Base-by-base conservation (phyloP, 2,329 filamentous ascomycete genomes). In the Pseudogymnoascus sp. region DNA sequence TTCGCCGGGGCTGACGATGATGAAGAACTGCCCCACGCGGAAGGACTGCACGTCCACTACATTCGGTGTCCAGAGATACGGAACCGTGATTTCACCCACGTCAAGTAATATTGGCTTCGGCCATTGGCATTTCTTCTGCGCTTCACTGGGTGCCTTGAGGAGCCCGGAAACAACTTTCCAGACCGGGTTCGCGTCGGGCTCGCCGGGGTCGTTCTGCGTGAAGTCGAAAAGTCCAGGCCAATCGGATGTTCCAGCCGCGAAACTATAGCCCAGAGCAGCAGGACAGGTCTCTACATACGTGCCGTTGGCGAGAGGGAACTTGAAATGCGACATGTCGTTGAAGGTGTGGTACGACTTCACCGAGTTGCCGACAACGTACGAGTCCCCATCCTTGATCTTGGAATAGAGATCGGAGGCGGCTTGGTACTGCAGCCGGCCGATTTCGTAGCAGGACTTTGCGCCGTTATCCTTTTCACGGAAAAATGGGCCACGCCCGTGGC, bases 191-290 rank as follows among this genome's bases (percentile, higher is more conserved):
- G 80, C 81, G 38, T 85, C 81, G 0, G 90, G 86, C n/a, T 82
- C 77, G 30, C 85, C 85, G 0, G 86, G 85, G 64, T 89, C 82
- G 65, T 91, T 92, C 70, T 97, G 92, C 1, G 89, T 94, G 71
- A 97, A 96, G 73, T 97, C 92, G 68, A 96, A 95, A 0, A 84
- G 85, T 0, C 92, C 92, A 0, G 92, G 92, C 5, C 92, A 90
- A 71, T 97, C 92, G 0, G 90, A 89, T 0, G 92, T 97, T 9
- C 92, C 92, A 0, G 89, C 92, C 0, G 92, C 92, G 70, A 97
- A 97, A 0, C 89, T 92, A 70, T 94, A 95, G 5, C 92, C 92
- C 62, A 97, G 76, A 0, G 91, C 90, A 0, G 92, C 92, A 3
- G 91, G 86, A 67, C 92, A 97, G 0, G 92, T 95, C 57, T 75